Conservation (phyloP, 148 eudicot species). For the Camellia sinensis region DNA sequence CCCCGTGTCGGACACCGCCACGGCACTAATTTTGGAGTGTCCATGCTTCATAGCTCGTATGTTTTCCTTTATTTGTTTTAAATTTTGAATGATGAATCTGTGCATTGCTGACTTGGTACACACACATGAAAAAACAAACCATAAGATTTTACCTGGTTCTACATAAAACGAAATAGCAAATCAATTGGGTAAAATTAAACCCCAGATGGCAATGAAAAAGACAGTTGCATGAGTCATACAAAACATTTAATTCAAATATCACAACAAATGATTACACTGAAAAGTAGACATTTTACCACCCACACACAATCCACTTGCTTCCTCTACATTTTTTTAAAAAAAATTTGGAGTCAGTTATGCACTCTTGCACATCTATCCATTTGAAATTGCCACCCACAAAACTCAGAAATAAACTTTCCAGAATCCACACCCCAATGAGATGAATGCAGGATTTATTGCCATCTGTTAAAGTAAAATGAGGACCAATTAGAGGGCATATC, state of each 20-base stretch:
- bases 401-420: not conserved
- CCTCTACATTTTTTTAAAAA: not conserved
- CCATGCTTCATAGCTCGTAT: too few species aligned
- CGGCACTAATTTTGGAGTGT: too few species aligned
- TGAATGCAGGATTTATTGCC: not conserved
- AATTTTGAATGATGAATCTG: not conserved
- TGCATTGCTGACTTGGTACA: not conserved
- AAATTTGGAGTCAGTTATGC: slow-evolving; percentile 1
- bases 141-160: not conserved
- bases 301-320: not conserved
- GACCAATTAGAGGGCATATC: not conserved
- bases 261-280: not conserved
- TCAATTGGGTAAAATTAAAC: not conserved
- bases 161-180: not conserved
- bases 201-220: not conserved
- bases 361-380: slow-evolving; percentile 1
- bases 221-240: not conserved
- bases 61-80: too few species aligned
- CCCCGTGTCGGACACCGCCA: too few species aligned
- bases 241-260: not conserved
- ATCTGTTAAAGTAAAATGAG: not conserved
- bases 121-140: not conserved
- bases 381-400: not conserved
- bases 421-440: not conserved
- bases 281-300: not conserved